phyloP scores from a whole-genome alignment of 2,329 filamentous ascomycete species.

The Teratosphaeria epicoccoides region DNA sequence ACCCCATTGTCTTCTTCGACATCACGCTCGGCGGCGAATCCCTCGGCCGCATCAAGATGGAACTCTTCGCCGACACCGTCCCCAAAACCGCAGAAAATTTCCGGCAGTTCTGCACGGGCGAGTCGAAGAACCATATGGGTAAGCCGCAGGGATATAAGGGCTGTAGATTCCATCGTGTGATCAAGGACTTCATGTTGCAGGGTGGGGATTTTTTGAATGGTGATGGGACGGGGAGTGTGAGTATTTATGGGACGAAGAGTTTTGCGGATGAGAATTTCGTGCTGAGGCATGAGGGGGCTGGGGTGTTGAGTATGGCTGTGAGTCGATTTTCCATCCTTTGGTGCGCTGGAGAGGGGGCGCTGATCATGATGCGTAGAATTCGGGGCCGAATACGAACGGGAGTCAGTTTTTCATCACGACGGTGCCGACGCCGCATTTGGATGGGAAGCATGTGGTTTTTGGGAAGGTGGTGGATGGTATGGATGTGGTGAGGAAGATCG shows the following conservation, averaged over 20 bases:
- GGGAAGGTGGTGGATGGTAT: slow-evolving; percentile 82
- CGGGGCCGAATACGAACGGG: slow-evolving; percentile 84
- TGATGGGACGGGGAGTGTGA: slow-evolving; percentile 78
- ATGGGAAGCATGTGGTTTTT: slow-evolving; percentile 92
- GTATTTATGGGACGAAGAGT: slow-evolving; percentile 71
- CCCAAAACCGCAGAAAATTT: slow-evolving; percentile 80
- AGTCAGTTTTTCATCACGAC: slow-evolving; percentile 97
- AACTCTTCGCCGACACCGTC: slow-evolving; percentile 75
- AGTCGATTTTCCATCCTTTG: slow-evolving; percentile 21
- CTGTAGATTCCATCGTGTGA: slow-evolving; percentile 87
- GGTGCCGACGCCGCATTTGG: slow-evolving; percentile 72
- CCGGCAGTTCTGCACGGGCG: slow-evolving; percentile 83
- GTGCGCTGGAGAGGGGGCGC: background rate
- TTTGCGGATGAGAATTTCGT: slow-evolving; percentile 89
- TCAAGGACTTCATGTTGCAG: slow-evolving; percentile 95
- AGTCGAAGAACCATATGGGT: slow-evolving; percentile 67
- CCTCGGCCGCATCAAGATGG: slow-evolving; percentile 77
- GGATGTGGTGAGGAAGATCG: slow-evolving; percentile 85
- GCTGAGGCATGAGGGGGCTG: slow-evolving; percentile 66
- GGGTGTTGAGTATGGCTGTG: slow-evolving; percentile 88
- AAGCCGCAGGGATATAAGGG: slow-evolving; percentile 88
- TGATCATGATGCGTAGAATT: slow-evolving; percentile 49
- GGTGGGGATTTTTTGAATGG: slow-evolving; percentile 92
- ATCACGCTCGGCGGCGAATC: slow-evolving; percentile 74
- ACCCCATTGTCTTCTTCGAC: slow-evolving; percentile 61